Base-by-base conservation (phyloP, 768 basidiomycete genomes). In the Tephrocybe sp. region DNA sequence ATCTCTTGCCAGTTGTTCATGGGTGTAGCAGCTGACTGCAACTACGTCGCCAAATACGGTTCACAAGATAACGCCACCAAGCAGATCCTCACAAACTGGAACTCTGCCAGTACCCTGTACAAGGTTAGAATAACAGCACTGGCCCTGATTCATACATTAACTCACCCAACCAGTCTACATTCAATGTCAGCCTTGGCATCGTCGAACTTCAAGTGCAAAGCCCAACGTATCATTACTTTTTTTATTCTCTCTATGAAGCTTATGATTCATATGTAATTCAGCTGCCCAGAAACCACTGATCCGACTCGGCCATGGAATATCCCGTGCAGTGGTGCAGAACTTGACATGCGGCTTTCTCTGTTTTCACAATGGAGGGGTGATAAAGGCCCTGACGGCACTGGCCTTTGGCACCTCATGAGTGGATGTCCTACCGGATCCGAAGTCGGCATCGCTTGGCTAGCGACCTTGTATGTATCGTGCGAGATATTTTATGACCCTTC, bases 391-490 rank as follows among this genome's bases (percentile, higher is more conserved):
- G 90, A 93, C 63, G 79, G 83, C 15, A 83, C 79, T 18, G 93
- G 92, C 2, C 74, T 96, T 25, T 94, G 91, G 88, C 92, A 93
- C 70, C 72, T 94, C 11, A 88, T 94, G 85, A 90, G 87, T 56
- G 84, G 84, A 21, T 91, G 90, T 58, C 82, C 86, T 3, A 85
- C 86, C 8, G 88, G 88, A n/a, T 78, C 81, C 9, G 89, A 91
- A 68, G 83, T 87, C 32, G 93, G 92, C 18, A 90, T 94, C 42
- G 92, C 92, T 3, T 93, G 91, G 92, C 78, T 96, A 2, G 88
- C 79, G 18, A 90, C 88, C 17, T 64, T 94, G 68, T 89, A 70
- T 62, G 76, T 71, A 11, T n/a, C 45, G 21, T 44, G 23, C 43
- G 43, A 42, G 36, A 26, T 32, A 32, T 30, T 32, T 39, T 50